Base-by-base conservation (phyloP, 2,329 filamentous ascomycete genomes). In the Cladobotryum mycophilum region DNA sequence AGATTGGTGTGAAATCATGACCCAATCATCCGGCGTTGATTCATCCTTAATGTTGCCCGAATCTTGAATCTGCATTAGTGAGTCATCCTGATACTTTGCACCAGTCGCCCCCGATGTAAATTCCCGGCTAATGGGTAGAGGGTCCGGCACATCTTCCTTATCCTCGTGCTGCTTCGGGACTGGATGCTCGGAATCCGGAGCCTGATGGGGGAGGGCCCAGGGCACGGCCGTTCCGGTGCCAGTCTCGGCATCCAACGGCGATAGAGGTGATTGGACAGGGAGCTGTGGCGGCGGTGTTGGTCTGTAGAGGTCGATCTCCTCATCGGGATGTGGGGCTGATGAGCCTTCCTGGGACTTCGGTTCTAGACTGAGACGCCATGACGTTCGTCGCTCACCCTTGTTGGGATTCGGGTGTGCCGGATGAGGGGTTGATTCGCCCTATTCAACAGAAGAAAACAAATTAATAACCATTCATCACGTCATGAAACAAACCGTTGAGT, bases 331-430 rank as follows among this genome's bases (percentile, higher is more conserved):
- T 54, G 59, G 38, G 48, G 53, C 53, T 38, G 53, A 41, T 46
- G 55, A 58, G 47, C 60, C 60, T 43, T 55, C 56, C 51, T 58
- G 60, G 49, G 68, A 63, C 56, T 63, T 67, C 45, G 62, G 51
- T 55, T 68, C 61, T 56, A 70, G 56, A 53, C 63, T 62, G 60
- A 75, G 53, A 45, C 68, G 69, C 74, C 73, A 77, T 20, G 74
- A 76, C 45, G 66, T 63, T 49, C 72, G 70, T 49, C 71, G 68
- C 53, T 72, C 69, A 56, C 60, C 52, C 64, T 71, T 68, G 57
- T 67, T 67, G 58, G 56, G 56, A 56, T 65, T 65, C 45, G 45
- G 58, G 59, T 68, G 67, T 58, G 65, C 65, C 62, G 61, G 58
- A 51, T 65, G 61, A 65, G 59, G 45, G 58, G 59, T 52, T 60